A percentile compares a stretch with the other conserved stretches of the same genome.
phyloP scores from a whole-genome alignment of 2,329 filamentous ascomycete species.

The Trichophyton benhamiae region DNA sequence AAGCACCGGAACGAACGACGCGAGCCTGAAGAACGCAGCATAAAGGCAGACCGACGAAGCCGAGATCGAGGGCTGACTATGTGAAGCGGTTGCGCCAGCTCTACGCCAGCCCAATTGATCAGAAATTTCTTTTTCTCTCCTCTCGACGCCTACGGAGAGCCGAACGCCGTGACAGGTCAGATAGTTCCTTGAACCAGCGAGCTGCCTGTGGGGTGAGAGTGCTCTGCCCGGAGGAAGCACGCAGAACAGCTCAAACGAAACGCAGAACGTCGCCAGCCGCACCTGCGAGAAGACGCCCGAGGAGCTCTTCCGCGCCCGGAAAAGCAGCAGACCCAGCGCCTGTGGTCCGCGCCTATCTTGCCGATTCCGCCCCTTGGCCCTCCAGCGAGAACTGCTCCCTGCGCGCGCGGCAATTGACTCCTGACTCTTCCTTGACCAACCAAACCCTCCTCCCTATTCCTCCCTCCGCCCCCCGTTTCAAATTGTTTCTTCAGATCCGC shows the following conservation, averaged over 20 bases:
- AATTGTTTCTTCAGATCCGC: not conserved
- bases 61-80: not conserved
- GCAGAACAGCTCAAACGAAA: not conserved
- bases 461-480: not conserved
- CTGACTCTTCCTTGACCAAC: not conserved
- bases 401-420: slow-evolving; percentile 1
- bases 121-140: not conserved
- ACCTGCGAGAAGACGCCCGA: not conserved
- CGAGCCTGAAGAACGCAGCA: too few relatives aligned
- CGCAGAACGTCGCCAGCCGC: not conserved
- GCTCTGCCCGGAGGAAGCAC: not conserved
- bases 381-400: not conserved
- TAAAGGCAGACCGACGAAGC: too few relatives aligned
- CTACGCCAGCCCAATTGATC: not conserved
- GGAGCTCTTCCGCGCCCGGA: not conserved
- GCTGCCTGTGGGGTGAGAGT: not conserved
- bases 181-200: not conserved
- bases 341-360: not conserved
- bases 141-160: not conserved
- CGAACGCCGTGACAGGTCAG: not conserved
- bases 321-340: not conserved
- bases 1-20: not conserved
- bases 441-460: too few relatives aligned
- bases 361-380: not conserved
- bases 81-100: not conserved